These are phyloP conservation scores for Acanthamoeba triangularis DNA, from an alignment of 208 protist genomes.

Conservation along the genomic window DNA sequence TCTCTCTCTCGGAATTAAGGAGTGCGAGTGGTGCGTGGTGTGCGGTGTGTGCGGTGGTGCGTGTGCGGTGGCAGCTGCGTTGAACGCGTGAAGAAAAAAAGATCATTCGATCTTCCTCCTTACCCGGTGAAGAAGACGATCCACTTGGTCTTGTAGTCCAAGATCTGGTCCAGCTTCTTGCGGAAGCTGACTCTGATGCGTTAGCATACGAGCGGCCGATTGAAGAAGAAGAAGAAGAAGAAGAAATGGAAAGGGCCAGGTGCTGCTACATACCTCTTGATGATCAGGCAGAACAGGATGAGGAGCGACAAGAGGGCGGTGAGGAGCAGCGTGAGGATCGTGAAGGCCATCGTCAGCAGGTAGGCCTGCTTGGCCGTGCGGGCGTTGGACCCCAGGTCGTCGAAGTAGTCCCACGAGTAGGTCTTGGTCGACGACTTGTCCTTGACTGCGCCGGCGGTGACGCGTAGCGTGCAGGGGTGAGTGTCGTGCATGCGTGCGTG, in stretches of 20 bases:
- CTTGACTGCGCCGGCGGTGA: not conserved
- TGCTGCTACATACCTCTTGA: constrained; percentile 28
- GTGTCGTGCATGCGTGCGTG: not conserved
- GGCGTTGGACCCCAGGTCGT: not conserved
- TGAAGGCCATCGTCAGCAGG: constrained; percentile 54
- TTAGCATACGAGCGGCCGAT: no score
- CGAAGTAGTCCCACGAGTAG: constrained; percentile 61
- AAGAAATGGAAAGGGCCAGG: not conserved
- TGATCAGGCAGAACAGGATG: constrained; percentile 71
- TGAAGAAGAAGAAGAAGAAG: not conserved
- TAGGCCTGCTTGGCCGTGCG: constrained; percentile 52
- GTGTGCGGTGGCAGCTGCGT: not conserved
- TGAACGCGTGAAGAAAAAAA: not conserved
- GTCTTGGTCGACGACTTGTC: not conserved
- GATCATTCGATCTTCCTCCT: no score
- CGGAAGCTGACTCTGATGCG: not conserved
- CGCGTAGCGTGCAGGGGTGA: no score
- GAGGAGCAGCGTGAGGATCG: constrained; percentile 26
- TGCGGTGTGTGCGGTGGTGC: no score
- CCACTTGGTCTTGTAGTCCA: constrained; percentile 56
- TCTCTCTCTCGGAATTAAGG: no score
- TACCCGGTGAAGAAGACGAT: constrained; percentile 66
- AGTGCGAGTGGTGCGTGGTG: no score
- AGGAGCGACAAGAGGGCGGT: constrained; percentile 7
- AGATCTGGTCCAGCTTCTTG: constrained; percentile 44